Conservation (phyloP, 169 alveolate genomes). For the Plasmodium ovale region DNA sequence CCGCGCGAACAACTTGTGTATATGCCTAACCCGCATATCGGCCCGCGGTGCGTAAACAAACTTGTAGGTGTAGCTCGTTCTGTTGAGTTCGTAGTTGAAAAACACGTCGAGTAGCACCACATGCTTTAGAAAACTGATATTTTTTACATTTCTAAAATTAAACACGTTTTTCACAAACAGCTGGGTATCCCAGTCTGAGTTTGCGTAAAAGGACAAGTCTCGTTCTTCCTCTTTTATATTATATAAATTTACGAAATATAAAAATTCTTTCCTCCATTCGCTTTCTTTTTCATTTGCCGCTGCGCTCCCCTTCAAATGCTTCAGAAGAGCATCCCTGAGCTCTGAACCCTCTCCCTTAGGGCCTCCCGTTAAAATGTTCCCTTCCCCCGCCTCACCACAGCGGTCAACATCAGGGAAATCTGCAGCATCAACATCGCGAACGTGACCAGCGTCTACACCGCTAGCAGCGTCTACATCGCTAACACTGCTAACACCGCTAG, state of each 20-base stretch:
- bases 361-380: conserved; percentile 28
- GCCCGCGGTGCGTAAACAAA: conserved; percentile 45
- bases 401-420: not conserved
- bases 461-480: not conserved
- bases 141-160: conserved; percentile 15
- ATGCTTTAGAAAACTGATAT: conserved; percentile 1
- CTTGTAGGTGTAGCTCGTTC: conserved; percentile 60
- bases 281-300: not conserved
- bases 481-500: not conserved
- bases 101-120: conserved; percentile 45
- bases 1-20: too few relatives aligned
- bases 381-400: not conserved
- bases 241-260: conserved; percentile 62
- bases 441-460: not conserved
- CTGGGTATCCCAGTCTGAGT: conserved; percentile 39
- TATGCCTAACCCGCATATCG: conserved; percentile 29
- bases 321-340: conserved; percentile 9
- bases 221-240: conserved; percentile 61
- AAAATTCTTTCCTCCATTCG: conserved; percentile 6
- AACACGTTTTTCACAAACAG: conserved; percentile 42
- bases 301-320: not conserved
- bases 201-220: conserved; percentile 59
- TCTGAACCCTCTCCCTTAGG: conserved; percentile 53
- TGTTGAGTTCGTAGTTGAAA: not conserved
- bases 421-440: not conserved